Conservation (phyloP, 2,329 filamentous ascomycete genomes). For the Plenodomus biglobosus region DNA sequence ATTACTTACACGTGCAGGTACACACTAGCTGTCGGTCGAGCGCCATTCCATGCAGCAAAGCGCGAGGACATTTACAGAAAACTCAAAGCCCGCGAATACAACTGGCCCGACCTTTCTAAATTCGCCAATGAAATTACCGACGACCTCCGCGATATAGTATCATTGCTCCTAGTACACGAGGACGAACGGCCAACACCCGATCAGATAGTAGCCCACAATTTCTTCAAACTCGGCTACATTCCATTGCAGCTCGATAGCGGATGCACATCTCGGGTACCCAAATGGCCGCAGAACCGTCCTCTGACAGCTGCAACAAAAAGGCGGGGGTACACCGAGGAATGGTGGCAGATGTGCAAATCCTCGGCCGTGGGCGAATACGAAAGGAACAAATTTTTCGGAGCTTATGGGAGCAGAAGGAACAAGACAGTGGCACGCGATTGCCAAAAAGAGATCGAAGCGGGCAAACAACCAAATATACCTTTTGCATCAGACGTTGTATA, state of each 20-base stretch:
- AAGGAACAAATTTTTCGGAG: constrained; percentile 50
- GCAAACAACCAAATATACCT: constrained; percentile 52
- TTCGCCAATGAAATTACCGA: constrained; percentile 70
- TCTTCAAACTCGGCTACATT: constrained; percentile 76
- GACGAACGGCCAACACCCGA: constrained; percentile 75
- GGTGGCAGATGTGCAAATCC: constrained; percentile 53
- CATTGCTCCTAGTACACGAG: constrained; percentile 73
- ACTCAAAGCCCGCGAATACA: constrained; percentile 71
- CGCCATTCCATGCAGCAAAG: constrained; percentile 90
- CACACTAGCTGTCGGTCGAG: constrained; percentile 93
- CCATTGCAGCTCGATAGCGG: constrained; percentile 55
- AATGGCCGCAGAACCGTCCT: constrained; percentile 50
- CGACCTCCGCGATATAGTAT: constrained; percentile 77
- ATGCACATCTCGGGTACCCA: constrained; percentile 50
- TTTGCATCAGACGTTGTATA: constrained; percentile 54
- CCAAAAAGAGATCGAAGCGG: constrained; percentile 51
- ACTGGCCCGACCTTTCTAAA: constrained; percentile 70
- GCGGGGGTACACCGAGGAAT: constrained; percentile 54
- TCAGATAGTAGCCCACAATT: constrained; percentile 74
- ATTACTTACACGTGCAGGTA: constrained; percentile 60
- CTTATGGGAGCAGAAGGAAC: constrained; percentile 51
- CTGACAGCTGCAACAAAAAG: constrained; percentile 48
- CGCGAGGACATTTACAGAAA: constrained; percentile 80
- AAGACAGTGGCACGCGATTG: constrained; percentile 55
- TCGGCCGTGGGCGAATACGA: constrained; percentile 54